Evolutionary conservation across 2,329 filamentous ascomycete genomes (phyloP).

Genomic region (Diaporthe sp.): DNA sequence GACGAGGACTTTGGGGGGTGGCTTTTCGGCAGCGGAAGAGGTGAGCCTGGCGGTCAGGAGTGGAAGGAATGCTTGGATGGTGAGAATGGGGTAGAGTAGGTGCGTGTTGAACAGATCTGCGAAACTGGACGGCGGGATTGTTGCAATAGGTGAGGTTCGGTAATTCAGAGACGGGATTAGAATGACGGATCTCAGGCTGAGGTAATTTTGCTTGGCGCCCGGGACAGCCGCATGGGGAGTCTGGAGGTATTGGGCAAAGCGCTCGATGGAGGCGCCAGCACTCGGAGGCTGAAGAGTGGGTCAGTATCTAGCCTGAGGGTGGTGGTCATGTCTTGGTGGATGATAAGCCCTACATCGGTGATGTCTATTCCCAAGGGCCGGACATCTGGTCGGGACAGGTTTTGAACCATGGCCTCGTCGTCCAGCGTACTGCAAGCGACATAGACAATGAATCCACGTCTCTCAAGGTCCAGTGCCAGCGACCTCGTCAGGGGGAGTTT

Average conservation of each 20-base stretch:
- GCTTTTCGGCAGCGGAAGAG: conserved; percentile 58
- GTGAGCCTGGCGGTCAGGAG: conserved; percentile 73
- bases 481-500: conserved; percentile 86
- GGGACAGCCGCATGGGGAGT: conserved; percentile 81
- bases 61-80: conserved; percentile 89
- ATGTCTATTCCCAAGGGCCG: conserved; percentile 85
- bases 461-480: conserved; percentile 86
- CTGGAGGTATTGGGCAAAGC: conserved; percentile 77
- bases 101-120: conserved; percentile 93
- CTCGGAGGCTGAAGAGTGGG: conserved; percentile 67
- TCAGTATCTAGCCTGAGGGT: conserved; percentile 3
- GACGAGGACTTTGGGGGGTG: conserved; percentile 76
- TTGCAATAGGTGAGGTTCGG: conserved; percentile 85
- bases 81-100: conserved; percentile 88
- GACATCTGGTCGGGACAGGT: conserved; percentile 83
- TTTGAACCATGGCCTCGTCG: conserved; percentile 83
- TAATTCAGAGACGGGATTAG: conserved; percentile 86
- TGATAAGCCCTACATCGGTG: conserved; percentile 73
- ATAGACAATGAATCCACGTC: conserved; percentile 93
- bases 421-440: conserved; percentile 87
- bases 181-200: conserved; percentile 82
- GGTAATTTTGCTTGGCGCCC: conserved; percentile 78
- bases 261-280: conserved; percentile 75
- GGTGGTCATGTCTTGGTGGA: neutral
- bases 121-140: conserved; percentile 84